Base-by-base conservation (phyloP, 2,329 filamentous ascomycete species). In the Aureobasidium lini region DNA sequence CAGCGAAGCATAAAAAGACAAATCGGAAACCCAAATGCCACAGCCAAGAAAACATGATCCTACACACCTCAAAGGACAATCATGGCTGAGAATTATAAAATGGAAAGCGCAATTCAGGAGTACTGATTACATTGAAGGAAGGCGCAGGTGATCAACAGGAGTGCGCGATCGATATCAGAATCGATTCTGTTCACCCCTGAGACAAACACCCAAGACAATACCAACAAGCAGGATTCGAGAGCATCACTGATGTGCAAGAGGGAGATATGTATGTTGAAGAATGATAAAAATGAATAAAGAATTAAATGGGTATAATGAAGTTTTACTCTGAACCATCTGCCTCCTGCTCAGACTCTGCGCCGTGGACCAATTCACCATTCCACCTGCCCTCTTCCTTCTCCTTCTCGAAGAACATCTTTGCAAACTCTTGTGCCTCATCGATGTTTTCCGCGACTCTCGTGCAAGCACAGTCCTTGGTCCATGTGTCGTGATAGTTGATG, bases 401-500 rank as follows among this genome's bases (percentile, higher is more conserved):
- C 56, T 49, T 49, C 36, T 58, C 56, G 18, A 58, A 58, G 29
- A 36, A 58, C 56, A 58, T 48, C 13, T 44, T 37, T 6, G 56
- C 56, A 40, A 49, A 40, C 1, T 49, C 44, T 44, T 48, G 36
- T 5, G 56, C 56, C 28, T 58, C 56, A 42, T 48, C 46, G 23
- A 58, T 58, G 8, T 58, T 29, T 10, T 58, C 56, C 10, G 56
- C 46, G 2, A 58, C 46, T 49, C 56, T 39, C 3, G 46, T 49
- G 42, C 56, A 58, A 48, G 23, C 56, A 34, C 56, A 58, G 6
- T 58, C 56, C 13, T 58, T 58, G 1, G 56, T 58, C 56, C 56
- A 58, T 28, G 56, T 58, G 28, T 58, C 46, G n/a, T 58, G 56
- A 18, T 48, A 58, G 28, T 58, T 58, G 43, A 58, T 48, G 31